Evolutionary conservation across 2,329 filamentous ascomycete genomes (phyloP).

Genomic region (Aureobasidium sp.): DNA sequence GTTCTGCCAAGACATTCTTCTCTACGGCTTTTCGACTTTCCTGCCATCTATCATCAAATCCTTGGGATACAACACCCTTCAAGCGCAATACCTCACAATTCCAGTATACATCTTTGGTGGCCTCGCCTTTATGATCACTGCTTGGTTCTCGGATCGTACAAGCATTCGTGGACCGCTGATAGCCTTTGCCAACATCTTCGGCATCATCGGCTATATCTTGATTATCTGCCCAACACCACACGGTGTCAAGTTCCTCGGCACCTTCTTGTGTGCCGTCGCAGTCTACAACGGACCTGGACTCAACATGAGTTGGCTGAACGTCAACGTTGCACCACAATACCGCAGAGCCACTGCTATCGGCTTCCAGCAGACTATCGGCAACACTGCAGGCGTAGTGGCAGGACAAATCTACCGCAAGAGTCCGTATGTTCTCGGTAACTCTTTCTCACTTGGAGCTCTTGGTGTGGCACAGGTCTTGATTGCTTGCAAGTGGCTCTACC

Average conservation of each 20-base stretch:
- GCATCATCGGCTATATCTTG: constrained; percentile 19
- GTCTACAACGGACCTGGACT: constrained; percentile 31
- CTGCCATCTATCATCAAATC: constrained; percentile 46
- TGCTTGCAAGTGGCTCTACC: constrained; percentile 9
- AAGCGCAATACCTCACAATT: constrained; percentile 47
- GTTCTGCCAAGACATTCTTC: constrained; percentile 44
- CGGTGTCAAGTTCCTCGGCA: constrained; percentile 21
- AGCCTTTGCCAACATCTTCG: constrained; percentile 16
- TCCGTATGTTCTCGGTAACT: constrained; percentile 16
- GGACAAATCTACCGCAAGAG: constrained; percentile 35
- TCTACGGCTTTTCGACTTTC: constrained; percentile 53
- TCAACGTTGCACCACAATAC: constrained; percentile 41
- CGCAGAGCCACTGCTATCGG: constrained; percentile 40
- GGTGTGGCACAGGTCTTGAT: constrained; percentile 8
- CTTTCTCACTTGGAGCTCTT: constrained; percentile 10
- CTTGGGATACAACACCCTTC: constrained; percentile 44
- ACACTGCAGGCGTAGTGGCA: constrained; percentile 40
- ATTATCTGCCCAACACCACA: constrained; percentile 15
- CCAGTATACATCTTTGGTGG: constrained; percentile 47
- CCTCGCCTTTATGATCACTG: constrained; percentile 36
- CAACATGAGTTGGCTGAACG: constrained; percentile 40
- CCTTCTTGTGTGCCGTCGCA: constrained; percentile 20
- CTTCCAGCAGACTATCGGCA: constrained; percentile 39
- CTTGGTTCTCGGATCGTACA: constrained; percentile 39
- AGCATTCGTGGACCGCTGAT: constrained; percentile 19